Evolutionary conservation across 352 stramenopile genomes (phyloP).

Genomic region (Phytophthora idaei): DNA sequence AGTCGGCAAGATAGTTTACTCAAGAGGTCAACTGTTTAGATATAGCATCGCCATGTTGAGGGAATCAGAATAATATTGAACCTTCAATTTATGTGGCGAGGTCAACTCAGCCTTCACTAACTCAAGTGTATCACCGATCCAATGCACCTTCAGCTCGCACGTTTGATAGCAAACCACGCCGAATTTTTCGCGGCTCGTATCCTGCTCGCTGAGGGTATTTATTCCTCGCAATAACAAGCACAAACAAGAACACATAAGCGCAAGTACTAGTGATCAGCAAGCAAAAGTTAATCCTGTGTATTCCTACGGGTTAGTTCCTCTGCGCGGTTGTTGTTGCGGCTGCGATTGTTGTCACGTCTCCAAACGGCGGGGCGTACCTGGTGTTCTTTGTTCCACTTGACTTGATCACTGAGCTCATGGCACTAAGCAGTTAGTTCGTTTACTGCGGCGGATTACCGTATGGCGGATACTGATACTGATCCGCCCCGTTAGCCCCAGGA

Average conservation of each 20-base stretch:
- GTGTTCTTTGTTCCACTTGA: slow-evolving; percentile 8
- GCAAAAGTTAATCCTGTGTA: slow-evolving; percentile 43
- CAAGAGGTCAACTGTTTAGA: slow-evolving; percentile 43
- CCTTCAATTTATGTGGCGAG: neutral
- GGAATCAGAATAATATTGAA: slow-evolving; percentile 2
- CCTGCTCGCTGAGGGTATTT: neutral
- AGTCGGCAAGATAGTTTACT: slow-evolving; percentile 61
- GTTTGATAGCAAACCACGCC: neutral
- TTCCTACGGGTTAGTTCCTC: slow-evolving; percentile 44
- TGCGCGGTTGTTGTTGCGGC: slow-evolving; percentile 15
- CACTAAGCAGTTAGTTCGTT: slow-evolving; percentile 30
- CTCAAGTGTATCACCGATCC: too few relatives aligned
- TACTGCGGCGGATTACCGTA: slow-evolving; percentile 45
- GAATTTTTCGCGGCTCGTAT: slow-evolving; percentile 1
- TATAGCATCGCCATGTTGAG: neutral
- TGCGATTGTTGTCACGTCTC: slow-evolving; percentile 22
- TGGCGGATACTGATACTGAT: slow-evolving; percentile 57
- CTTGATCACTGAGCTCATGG: slow-evolving; percentile 16
- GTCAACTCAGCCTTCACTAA: slow-evolving; percentile 10
- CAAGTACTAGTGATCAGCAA: slow-evolving; percentile 34
- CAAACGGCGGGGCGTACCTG: slow-evolving; percentile 34
- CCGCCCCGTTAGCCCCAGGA: slow-evolving; percentile 26
- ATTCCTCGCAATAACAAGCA: slow-evolving; percentile 14
- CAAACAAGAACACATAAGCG: slow-evolving; percentile 30
- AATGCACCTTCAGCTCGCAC: neutral